phyloP scores from a whole-genome alignment of 768 basidiomycete genomes.

The Suillus alpinus region DNA sequence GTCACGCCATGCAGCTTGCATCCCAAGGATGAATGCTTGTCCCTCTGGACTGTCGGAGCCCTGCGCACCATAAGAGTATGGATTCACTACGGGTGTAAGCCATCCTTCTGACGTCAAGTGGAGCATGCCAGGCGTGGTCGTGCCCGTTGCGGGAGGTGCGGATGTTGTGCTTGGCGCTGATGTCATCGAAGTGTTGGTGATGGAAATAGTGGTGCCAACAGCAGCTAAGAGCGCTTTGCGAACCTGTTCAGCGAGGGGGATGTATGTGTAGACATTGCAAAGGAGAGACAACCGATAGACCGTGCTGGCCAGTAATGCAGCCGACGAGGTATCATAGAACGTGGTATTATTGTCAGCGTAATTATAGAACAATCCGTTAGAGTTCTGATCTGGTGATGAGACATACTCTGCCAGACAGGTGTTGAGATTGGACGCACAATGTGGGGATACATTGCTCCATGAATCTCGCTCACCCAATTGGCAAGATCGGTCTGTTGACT shows the following conservation, averaged over 20 bases:
- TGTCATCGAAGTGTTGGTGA: slow-evolving; percentile 5
- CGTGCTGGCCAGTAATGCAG: slow-evolving; percentile 71
- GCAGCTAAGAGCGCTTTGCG: slow-evolving; percentile 38
- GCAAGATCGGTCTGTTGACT: slow-evolving; percentile 56
- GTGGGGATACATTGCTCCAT: slow-evolving; percentile 61
- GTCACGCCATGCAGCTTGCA: slow-evolving; percentile 74
- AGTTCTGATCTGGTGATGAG: slow-evolving; percentile 1
- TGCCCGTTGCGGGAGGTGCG: slow-evolving; percentile 11
- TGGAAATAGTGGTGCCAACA: slow-evolving; percentile 15
- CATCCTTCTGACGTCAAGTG: slow-evolving; percentile 63
- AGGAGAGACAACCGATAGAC: slow-evolving; percentile 72
- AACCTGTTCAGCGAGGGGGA: slow-evolving; percentile 57
- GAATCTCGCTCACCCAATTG: slow-evolving; percentile 71
- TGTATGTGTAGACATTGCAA: slow-evolving; percentile 42
- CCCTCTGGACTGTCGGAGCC: slow-evolving; percentile 68
- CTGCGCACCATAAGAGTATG: slow-evolving; percentile 45
- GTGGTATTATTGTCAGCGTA: slow-evolving; percentile 58
- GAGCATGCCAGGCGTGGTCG: slow-evolving; percentile 20
- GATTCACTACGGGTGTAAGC: slow-evolving; percentile 75
- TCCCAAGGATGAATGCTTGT: slow-evolving; percentile 74
- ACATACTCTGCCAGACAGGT: background rate
- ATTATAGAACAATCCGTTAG: slow-evolving; percentile 52
- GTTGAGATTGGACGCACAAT: slow-evolving; percentile 41
- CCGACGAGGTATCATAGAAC: slow-evolving; percentile 73
- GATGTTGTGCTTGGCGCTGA: slow-evolving; percentile 1